A percentile compares a stretch with the other conserved stretches of the same genome.
These are phyloP conservation scores for Saccharum spontaneum DNA, from an alignment of 176 grass and related monocot species.

Conservation along the genomic window DNA sequence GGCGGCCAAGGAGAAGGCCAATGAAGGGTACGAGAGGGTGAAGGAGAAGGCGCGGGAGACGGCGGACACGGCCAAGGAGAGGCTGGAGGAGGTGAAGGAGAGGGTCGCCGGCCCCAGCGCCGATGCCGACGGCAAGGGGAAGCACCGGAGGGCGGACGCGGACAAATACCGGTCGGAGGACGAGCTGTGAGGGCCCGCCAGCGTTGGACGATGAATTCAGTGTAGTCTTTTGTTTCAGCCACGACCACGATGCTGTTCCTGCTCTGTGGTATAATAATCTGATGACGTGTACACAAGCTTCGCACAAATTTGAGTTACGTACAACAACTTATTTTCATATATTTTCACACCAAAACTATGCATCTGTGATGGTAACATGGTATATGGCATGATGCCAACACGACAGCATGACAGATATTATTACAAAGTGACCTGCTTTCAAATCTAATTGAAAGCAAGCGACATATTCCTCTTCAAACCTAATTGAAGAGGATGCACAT, in stretches of 20 bases:
- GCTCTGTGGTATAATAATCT: conserved; percentile 43
- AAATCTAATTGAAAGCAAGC: conserved; percentile 44
- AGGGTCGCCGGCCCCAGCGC: conserved; percentile 31
- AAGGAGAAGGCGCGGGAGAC: conserved; percentile 43
- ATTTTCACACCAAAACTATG: not conserved
- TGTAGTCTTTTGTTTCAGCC: not conserved
- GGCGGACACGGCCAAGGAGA: conserved; percentile 49
- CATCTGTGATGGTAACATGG: not conserved
- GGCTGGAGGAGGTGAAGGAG: conserved; percentile 31
- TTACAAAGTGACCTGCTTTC: not conserved
- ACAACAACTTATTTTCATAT: not conserved
- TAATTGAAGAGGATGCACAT: conserved; percentile 24
- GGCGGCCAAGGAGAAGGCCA: conserved; percentile 28
- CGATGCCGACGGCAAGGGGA: not conserved
- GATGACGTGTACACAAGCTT: conserved; percentile 15
- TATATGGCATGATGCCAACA: not conserved
- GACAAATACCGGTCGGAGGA: conserved; percentile 37
- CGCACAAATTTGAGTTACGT: not conserved
- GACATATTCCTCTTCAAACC: conserved; percentile 33
- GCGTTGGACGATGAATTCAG: not conserved
- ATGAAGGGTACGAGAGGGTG: conserved; percentile 29
- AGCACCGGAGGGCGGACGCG: conserved; percentile 3
- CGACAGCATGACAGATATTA: not conserved
- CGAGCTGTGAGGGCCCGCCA: conserved; percentile 47
- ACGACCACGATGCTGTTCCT: not conserved